Evolutionary conservation across 148 eudicot species (phyloP).

Genomic region (Camellia sinensis): DNA sequence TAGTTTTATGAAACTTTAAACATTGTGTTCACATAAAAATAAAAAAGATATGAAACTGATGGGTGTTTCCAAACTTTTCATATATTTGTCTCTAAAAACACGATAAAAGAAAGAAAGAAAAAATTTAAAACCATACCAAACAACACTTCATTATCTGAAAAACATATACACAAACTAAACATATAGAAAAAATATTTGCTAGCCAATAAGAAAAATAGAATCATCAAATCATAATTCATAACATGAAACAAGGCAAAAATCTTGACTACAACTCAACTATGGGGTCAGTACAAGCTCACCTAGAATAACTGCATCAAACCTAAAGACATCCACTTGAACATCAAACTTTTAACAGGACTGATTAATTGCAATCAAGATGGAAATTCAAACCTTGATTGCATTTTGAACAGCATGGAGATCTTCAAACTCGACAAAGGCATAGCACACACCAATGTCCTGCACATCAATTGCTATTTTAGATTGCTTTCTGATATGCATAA

Average conservation of each 20-base stretch:
- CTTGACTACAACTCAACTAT: background rate
- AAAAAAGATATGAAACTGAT: no score
- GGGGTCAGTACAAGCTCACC: background rate
- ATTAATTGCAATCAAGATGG: background rate
- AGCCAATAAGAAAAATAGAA: slow-evolving; percentile 7
- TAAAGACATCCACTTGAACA: no score
- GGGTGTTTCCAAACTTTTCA: no score
- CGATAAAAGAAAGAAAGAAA: no score
- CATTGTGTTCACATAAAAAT: no score
- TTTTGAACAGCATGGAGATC: slow-evolving; percentile 68
- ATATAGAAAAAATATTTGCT: no score
- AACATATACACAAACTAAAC: background rate
- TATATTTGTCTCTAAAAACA: background rate
- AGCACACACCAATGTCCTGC: slow-evolving; percentile 94
- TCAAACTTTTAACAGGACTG: background rate
- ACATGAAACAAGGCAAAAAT: background rate
- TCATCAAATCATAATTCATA: background rate
- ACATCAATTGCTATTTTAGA: slow-evolving; percentile 16
- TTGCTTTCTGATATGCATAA: background rate
- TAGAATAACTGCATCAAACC: background rate
- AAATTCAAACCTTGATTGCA: slow-evolving; percentile 62
- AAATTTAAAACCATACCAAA: background rate
- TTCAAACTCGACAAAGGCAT: slow-evolving; percentile 95
- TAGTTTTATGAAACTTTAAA: no score
- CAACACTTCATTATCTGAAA: background rate